These are phyloP conservation scores for Huntiella decipiens DNA, from an alignment of 2,329 filamentous ascomycete species.

Conservation along the genomic window DNA sequence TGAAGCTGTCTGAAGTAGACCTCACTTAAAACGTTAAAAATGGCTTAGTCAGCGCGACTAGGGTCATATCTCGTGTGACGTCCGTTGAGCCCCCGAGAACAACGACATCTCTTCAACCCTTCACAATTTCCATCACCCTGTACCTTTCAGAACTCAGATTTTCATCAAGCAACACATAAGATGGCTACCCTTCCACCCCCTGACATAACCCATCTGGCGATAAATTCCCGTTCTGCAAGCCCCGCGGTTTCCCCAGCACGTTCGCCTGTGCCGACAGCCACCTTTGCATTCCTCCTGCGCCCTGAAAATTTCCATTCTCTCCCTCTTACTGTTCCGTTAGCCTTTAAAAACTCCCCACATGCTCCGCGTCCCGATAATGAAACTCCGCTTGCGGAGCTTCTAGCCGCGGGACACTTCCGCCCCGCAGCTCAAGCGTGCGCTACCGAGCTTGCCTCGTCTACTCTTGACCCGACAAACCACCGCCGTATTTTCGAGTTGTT, in stretches of 20 bases:
- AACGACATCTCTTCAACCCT: neutral
- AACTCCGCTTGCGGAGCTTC: conserved; percentile 47
- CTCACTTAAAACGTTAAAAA: too few relatives aligned
- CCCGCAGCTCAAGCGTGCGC: conserved; percentile 53
- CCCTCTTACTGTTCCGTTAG: conserved; percentile 37
- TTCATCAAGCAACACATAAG: too few relatives aligned
- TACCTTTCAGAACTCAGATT: neutral
- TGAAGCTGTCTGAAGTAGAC: too few relatives aligned
- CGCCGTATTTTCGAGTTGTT: conserved; percentile 55
- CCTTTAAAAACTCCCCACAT: conserved; percentile 51
- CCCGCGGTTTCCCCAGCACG: conserved; percentile 10
- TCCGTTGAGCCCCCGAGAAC: too few relatives aligned
- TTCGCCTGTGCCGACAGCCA: conserved; percentile 25
- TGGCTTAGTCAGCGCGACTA: too few relatives aligned
- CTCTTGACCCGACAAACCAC: conserved; percentile 36
- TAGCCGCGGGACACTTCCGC: conserved; percentile 60
- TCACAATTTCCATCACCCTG: neutral
- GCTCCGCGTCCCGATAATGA: conserved; percentile 34
- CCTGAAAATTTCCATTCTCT: conserved; percentile 72
- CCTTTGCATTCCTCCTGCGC: conserved; percentile 64
- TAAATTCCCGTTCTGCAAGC: too few relatives aligned
- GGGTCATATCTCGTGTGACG: too few relatives aligned
- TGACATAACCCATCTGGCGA: conserved; percentile 3
- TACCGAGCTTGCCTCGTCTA: conserved; percentile 36
- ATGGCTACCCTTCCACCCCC: conserved; percentile 9